A percentile compares a stretch with the other conserved stretches of the same genome.
These are phyloP conservation scores for Chrysanthemum seticuspe DNA, from an alignment of 129 eudicot genomes.

Conservation along the genomic window DNA sequence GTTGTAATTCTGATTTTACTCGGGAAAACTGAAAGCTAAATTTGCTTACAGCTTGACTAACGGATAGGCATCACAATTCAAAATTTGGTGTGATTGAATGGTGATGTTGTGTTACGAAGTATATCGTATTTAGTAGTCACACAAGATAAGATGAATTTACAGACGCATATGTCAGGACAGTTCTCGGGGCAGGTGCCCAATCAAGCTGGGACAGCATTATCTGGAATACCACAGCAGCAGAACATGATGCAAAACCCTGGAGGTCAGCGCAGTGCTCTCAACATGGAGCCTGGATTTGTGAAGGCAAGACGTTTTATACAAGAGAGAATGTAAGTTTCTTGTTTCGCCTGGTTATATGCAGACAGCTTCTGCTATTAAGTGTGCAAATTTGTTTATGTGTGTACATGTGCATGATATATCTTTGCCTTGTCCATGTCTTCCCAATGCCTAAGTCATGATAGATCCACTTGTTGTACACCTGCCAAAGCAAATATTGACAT, in stretches of 20 bases:
- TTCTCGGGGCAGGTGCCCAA: slow-evolving; percentile 61
- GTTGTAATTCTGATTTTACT: slow-evolving; percentile 6
- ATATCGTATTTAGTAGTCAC: slow-evolving; percentile 19
- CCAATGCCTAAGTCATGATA: neutral
- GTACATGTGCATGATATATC: slow-evolving; percentile 2
- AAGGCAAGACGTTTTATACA: slow-evolving; percentile 47
- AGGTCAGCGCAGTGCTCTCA: slow-evolving; percentile 40
- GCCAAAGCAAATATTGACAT: neutral
- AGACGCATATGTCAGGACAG: slow-evolving; percentile 44
- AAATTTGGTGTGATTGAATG: slow-evolving; percentile 18
- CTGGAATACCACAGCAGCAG: slow-evolving; percentile 59
- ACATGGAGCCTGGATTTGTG: slow-evolving; percentile 45
- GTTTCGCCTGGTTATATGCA: slow-evolving; percentile 3
- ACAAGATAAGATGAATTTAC: slow-evolving; percentile 62
- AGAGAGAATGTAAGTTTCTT: slow-evolving; percentile 50
- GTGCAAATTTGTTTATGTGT: neutral
- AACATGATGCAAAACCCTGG: slow-evolving; percentile 58
- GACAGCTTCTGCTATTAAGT: neutral
- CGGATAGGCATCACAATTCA: slow-evolving; percentile 13
- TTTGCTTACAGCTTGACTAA: neutral
- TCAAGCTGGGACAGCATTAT: slow-evolving; percentile 49
- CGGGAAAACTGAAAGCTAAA: slow-evolving; percentile 17
- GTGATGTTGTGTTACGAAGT: slow-evolving; percentile 24
- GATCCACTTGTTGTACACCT: neutral
- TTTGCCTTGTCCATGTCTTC: neutral